A percentile compares a stretch with the other conserved stretches of the same genome.
Evolutionary conservation across 2,329 filamentous ascomycete species (phyloP).

Genomic region (Fusarium sororula): DNA sequence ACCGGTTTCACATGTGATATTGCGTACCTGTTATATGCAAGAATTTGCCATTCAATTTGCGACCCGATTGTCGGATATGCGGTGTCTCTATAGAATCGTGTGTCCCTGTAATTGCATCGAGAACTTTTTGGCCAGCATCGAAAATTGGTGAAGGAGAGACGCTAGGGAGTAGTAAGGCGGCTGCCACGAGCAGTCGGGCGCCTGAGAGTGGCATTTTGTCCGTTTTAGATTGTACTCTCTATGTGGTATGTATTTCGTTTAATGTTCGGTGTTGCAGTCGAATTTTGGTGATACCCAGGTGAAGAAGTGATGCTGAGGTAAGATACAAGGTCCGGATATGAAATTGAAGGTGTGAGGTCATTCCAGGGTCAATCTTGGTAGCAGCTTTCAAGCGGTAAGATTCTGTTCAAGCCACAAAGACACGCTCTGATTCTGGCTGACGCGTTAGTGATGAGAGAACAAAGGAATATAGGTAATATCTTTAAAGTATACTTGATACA

Average conservation of each 20-base stretch:
- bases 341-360: slow-evolving; percentile 30
- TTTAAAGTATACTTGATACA: background rate
- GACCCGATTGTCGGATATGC: slow-evolving; percentile 41
- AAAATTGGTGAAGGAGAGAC: slow-evolving; percentile 38
- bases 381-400: slow-evolving; percentile 10
- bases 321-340: background rate
- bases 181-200: slow-evolving; percentile 44
- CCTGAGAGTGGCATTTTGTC: slow-evolving; percentile 38
- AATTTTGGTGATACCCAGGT: slow-evolving; percentile 1
- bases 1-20: background rate
- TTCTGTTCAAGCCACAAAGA: slow-evolving; percentile 5
- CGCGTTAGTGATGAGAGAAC: background rate
- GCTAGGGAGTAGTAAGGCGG: slow-evolving; percentile 36
- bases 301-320: background rate
- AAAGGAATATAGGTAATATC: background rate
- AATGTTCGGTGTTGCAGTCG: background rate
- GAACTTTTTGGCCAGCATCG: slow-evolving; percentile 30
- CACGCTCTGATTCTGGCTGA: slow-evolving; percentile 1
- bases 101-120: slow-evolving; percentile 21
- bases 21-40: slow-evolving; percentile 85
- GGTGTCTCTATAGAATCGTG: slow-evolving; percentile 17
- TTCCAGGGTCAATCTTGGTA: slow-evolving; percentile 13
- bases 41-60: slow-evolving; percentile 76
- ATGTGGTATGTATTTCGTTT: background rate
- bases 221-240: background rate